phyloP scores from a whole-genome alignment of 129 eudicot species.

The Flaveria ramosissima region DNA sequence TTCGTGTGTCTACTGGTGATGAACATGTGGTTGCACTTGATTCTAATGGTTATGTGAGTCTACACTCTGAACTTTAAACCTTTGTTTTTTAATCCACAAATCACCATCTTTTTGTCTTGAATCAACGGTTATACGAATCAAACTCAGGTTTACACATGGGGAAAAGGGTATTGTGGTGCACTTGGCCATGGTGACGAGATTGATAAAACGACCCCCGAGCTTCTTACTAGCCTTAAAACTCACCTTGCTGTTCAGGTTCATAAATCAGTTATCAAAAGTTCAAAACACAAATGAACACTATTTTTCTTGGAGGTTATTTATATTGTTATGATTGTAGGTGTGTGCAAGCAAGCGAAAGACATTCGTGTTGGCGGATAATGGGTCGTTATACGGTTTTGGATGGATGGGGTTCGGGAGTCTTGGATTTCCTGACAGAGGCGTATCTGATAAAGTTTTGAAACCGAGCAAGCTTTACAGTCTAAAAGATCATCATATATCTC shows the following conservation, averaged over 20 bases:
- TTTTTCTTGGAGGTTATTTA: neutral
- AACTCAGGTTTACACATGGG: slow-evolving; percentile 92
- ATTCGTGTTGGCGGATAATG: slow-evolving; percentile 74
- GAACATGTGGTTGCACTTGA: slow-evolving; percentile 98
- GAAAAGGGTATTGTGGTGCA: slow-evolving; percentile 98
- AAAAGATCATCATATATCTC: slow-evolving; percentile 65
- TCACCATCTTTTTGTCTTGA: neutral
- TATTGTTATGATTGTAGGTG: slow-evolving; percentile 41
- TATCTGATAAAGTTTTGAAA: slow-evolving; percentile 65
- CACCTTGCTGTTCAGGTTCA: slow-evolving; percentile 85
- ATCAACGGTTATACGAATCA: neutral
- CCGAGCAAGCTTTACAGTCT: slow-evolving; percentile 72
- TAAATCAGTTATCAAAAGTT: neutral
- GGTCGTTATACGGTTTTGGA: slow-evolving; percentile 82
- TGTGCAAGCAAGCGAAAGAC: slow-evolving; percentile 96
- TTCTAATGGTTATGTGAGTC: slow-evolving; percentile 76
- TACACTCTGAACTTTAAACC: neutral
- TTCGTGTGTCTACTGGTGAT: slow-evolving; percentile 86
- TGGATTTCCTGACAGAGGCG: slow-evolving; percentile 82
- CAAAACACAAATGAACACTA: neutral
- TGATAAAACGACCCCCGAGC: slow-evolving; percentile 76
- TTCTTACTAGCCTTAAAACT: slow-evolving; percentile 49
- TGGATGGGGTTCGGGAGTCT: slow-evolving; percentile 98
- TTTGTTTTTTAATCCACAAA: neutral
- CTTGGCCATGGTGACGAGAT: slow-evolving; percentile 94